A percentile compares a stretch with the other conserved stretches of the same genome.
Conservation (phyloP, 371 early-diverging fungal species). For the Mortierella sp. region DNA sequence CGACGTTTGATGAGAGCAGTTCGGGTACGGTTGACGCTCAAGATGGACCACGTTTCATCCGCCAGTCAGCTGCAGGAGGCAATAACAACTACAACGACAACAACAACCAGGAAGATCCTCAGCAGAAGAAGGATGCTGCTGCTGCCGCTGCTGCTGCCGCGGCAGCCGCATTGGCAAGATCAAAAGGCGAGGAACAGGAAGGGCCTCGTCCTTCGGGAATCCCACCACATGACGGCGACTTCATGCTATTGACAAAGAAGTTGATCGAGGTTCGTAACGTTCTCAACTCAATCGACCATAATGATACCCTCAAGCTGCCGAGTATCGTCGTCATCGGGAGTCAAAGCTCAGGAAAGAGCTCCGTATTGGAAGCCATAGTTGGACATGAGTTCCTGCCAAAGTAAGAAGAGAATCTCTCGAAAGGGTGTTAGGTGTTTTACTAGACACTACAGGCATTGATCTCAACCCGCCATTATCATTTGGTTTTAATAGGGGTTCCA, state of each 20-base stretch:
- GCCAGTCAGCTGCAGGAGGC: conserved; percentile 27
- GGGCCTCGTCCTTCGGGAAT: conserved; percentile 35
- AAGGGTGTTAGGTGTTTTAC: no score
- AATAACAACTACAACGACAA: conserved; percentile 29
- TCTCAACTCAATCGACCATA: conserved; percentile 84
- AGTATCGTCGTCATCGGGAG: conserved; percentile 98
- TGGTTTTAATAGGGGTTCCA: conserved; percentile 85
- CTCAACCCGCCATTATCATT: no score
- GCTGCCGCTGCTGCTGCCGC: conserved; percentile 51
- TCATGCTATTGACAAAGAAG: conserved; percentile 92
- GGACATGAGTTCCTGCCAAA: conserved; percentile 99
- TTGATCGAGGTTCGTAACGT: conserved; percentile 95
- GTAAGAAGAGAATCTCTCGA: no score
- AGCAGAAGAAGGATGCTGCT: conserved; percentile 20
- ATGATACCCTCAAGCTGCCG: conserved; percentile 87
- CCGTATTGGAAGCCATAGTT: conserved; percentile 99
- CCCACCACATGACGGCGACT: conserved; percentile 71
- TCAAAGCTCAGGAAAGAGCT: conserved; percentile 98
- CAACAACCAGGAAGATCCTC: conserved; percentile 38
- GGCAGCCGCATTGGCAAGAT: conserved; percentile 29
- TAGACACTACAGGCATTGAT: no score
- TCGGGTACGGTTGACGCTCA: conserved; percentile 6
- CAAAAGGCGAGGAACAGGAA: conserved; percentile 49
- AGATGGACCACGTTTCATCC: conserved; percentile 42
- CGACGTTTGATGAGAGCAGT: conserved; percentile 2